phyloP scores from a whole-genome alignment of 2,329 filamentous ascomycete species.

The Trichophyton benhamiae region DNA sequence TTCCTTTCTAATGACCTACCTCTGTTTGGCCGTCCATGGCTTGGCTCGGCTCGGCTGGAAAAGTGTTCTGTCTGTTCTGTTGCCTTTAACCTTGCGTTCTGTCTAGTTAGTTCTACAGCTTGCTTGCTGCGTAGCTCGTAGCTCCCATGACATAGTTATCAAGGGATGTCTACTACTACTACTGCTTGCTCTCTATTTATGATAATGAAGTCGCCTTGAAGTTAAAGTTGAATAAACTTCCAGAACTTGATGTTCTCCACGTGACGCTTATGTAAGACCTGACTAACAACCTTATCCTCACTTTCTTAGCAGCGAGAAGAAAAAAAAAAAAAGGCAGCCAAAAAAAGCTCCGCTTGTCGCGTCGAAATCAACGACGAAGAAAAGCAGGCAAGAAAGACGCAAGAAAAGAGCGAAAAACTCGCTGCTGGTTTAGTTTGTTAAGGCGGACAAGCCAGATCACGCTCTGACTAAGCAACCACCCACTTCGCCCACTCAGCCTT shows the following conservation, averaged over 20 bases:
- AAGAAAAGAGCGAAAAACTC: too few species aligned
- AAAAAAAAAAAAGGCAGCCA: background rate
- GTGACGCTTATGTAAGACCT: slow-evolving; percentile 11
- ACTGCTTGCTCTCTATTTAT: too few species aligned
- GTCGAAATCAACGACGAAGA: background rate
- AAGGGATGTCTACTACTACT: too few species aligned
- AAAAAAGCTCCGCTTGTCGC: background rate
- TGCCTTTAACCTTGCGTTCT: slow-evolving; percentile 1
- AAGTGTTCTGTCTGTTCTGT: slow-evolving; percentile 12
- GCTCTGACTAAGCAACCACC: background rate
- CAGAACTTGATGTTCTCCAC: slow-evolving; percentile 7
- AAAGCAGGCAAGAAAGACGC: background rate
- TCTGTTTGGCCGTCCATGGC: background rate
- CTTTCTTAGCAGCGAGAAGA: background rate
- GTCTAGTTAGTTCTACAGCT: slow-evolving; percentile 2
- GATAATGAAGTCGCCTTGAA: background rate
- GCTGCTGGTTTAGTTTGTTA: too few species aligned
- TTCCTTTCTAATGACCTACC: too few species aligned
- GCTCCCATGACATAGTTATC: too few species aligned
- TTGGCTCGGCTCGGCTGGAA: background rate
- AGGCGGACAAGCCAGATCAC: background rate
- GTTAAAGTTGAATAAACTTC: too few species aligned
- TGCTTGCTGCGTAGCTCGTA: too few species aligned
- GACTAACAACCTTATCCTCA: background rate
- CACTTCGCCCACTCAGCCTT: background rate